phyloP scores from a whole-genome alignment of 768 basidiomycete genomes.

The Pleurotus tuoliensis region DNA sequence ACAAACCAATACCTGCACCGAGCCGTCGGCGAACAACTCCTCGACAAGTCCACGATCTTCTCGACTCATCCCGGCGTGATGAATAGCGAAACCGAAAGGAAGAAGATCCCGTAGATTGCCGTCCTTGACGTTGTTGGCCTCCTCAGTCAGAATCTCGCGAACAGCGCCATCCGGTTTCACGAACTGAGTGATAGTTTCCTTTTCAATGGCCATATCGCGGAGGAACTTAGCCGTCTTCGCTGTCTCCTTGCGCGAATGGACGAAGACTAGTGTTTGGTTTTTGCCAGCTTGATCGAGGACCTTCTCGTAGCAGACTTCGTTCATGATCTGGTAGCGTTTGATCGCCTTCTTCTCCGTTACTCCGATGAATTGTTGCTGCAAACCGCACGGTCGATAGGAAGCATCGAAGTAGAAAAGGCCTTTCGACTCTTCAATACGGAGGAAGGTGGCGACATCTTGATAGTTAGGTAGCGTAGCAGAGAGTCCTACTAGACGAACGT shows the following conservation, averaged over 20 bases:
- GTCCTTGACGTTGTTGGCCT: constrained; percentile 81
- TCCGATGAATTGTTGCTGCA: constrained; percentile 96
- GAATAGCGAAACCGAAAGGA: constrained; percentile 96
- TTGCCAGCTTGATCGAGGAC: constrained; percentile 86
- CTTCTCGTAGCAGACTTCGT: constrained; percentile 99
- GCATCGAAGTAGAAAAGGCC: constrained; percentile 98
- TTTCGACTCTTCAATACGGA: constrained; percentile 87
- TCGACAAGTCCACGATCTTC: constrained; percentile 91
- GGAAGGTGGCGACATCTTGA: constrained; percentile 95
- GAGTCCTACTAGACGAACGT: constrained; percentile 90
- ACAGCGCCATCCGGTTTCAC: constrained; percentile 91
- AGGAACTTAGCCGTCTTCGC: constrained; percentile 95
- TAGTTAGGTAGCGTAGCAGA: constrained; percentile 99
- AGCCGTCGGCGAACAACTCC: constrained; percentile 89
- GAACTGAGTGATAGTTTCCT: constrained; percentile 94
- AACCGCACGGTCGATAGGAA: constrained; percentile 87
- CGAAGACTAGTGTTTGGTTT: constrained; percentile 93
- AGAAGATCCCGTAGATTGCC: constrained; percentile 81
- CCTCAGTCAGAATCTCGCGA: constrained; percentile 83
- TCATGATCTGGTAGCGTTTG: constrained; percentile 96
- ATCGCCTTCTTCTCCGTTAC: constrained; percentile 99
- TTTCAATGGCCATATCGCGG: constrained; percentile 92
- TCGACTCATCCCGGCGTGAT: constrained; percentile 94
- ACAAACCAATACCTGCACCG: constrained; percentile 91
- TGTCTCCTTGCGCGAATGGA: constrained; percentile 98